Evolutionary conservation across 176 grass and related monocot species (phyloP).

Genomic region (Carex pumila): DNA sequence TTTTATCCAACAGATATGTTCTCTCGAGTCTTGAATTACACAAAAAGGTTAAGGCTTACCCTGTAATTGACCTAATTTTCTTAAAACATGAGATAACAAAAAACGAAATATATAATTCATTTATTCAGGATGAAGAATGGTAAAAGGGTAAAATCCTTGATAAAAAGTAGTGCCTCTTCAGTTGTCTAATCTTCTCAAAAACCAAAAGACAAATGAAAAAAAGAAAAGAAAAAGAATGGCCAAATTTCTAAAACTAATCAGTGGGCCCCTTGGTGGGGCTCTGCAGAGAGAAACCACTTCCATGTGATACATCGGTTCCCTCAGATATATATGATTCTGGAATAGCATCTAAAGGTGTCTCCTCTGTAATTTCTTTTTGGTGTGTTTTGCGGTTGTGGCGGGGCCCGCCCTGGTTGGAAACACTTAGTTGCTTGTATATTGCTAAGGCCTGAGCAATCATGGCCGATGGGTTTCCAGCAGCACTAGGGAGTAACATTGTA

Average conservation of each 20-base stretch:
- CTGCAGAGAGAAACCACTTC: conserved; percentile 10
- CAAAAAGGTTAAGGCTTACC: background rate
- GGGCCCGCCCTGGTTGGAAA: conserved; percentile 1
- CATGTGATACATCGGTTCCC: background rate
- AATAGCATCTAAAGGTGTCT: background rate
- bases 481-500: conserved; percentile 62
- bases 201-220: background rate
- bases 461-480: conserved; percentile 38
- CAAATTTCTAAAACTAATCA: conserved; percentile 9
- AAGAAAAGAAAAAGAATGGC: background rate
- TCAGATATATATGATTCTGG: conserved; percentile 1
- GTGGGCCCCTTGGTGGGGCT: background rate
- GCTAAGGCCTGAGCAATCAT: conserved; percentile 69
- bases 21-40: background rate
- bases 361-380: background rate
- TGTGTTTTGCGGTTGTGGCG: background rate
- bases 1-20: background rate
- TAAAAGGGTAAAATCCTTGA: background rate
- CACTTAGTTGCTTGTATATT: conserved; percentile 53
- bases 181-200: background rate
- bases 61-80: background rate
- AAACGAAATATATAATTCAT: background rate
- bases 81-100: background rate
- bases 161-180: conserved; percentile 1
- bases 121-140: conserved; percentile 5